Percentiles rank a stretch among this genome's conserved stretches.
Conservation (phyloP, 179 eudicot genomes). For the Silene coronaria region DNA sequence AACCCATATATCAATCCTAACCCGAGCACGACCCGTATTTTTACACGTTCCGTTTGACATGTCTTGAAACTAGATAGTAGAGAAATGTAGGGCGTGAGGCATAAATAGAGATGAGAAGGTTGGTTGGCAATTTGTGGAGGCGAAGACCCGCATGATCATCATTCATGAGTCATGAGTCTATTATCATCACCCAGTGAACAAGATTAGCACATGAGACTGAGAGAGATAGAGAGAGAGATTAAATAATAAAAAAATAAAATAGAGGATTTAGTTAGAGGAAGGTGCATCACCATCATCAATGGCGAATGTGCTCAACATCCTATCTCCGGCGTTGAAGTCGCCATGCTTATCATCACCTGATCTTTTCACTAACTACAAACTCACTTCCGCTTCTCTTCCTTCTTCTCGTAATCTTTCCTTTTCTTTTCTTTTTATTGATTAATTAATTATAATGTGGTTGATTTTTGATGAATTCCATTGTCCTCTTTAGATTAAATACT, state of each 20-base stretch:
- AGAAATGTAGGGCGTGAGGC: too few relatives aligned
- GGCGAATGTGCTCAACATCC: neutral
- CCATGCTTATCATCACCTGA: neutral
- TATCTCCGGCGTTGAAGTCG: neutral
- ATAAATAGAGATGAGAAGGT: neutral
- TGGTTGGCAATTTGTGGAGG: slow-evolving; percentile 3
- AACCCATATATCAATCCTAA: too few relatives aligned
- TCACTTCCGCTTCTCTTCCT: neutral
- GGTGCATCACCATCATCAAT: neutral
- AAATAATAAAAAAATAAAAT: neutral
- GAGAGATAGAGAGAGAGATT: neutral
- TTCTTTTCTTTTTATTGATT: neutral
- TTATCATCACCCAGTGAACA: neutral
- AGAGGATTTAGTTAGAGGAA: neutral
- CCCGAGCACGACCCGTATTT: too few relatives aligned
- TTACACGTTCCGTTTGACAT: too few relatives aligned
- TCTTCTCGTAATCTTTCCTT: neutral
- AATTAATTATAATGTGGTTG: too few relatives aligned
- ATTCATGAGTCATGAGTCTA: neutral
- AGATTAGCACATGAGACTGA: too few relatives aligned
- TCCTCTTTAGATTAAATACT: too few relatives aligned
- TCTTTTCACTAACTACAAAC: neutral
- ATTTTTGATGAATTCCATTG: too few relatives aligned
- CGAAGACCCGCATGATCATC: neutral
- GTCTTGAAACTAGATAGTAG: too few relatives aligned